phyloP scores from a whole-genome alignment of 345 rosid genomes.

The Limnanthes douglasii region DNA sequence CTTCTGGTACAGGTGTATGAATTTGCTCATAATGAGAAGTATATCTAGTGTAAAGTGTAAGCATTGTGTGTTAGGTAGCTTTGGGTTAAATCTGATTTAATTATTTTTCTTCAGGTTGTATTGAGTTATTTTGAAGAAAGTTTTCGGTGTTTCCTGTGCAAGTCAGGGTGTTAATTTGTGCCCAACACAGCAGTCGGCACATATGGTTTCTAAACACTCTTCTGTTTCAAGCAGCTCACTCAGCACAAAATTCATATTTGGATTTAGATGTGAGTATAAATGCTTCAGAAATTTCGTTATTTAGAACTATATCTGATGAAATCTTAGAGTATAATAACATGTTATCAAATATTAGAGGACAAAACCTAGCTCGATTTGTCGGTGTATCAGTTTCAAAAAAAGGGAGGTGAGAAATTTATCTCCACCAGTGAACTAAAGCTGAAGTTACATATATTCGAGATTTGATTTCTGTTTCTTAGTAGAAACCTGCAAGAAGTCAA shows the following conservation, averaged over 20 bases:
- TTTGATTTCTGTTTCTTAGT: no score
- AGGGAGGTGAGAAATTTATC: conserved; percentile 22
- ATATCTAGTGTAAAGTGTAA: no score
- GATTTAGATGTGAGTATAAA: no score
- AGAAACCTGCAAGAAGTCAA: no score
- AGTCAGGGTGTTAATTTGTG: conserved; percentile 39
- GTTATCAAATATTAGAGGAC: conserved; percentile 39
- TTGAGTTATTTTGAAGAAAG: no score
- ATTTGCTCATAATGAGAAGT: no score
- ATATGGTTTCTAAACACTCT: conserved; percentile 29
- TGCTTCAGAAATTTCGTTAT: conserved; percentile 39
- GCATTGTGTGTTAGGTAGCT: no score
- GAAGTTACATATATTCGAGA: no score
- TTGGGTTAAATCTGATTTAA: no score
- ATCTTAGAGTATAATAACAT: conserved; percentile 48
- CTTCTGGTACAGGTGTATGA: no score
- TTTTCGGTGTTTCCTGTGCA: conserved; percentile 28
- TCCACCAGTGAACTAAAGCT: conserved; percentile 40
- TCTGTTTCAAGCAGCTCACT: conserved; percentile 29
- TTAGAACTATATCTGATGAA: conserved; percentile 57
- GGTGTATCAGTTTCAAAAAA: conserved; percentile 29
- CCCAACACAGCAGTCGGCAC: conserved; percentile 26
- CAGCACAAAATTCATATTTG: conserved; percentile 26
- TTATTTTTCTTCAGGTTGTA: no score
- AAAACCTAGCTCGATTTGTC: conserved; percentile 25